Conservation (phyloP, 208 protist genomes). For the Phytomonas francai region DNA sequence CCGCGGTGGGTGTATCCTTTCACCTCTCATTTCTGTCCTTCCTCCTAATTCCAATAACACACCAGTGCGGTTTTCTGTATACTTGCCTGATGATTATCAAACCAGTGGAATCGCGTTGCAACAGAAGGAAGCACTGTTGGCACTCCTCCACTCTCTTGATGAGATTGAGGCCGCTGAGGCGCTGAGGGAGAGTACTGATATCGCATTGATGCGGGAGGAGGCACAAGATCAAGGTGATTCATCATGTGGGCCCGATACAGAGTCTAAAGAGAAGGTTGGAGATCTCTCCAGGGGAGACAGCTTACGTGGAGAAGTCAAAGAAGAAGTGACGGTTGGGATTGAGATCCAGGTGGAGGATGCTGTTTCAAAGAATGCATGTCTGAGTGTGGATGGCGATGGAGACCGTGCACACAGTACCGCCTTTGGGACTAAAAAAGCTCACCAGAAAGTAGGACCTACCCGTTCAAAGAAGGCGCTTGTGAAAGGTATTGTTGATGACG, state of each 20-base stretch:
- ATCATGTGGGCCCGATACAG: not conserved
- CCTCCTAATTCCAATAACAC: not conserved
- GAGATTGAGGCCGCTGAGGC: not conserved
- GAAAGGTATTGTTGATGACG: not conserved
- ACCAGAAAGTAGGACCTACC: not conserved
- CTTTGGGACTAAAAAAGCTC: not conserved
- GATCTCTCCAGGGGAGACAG: not conserved
- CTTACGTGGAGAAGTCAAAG: not conserved
- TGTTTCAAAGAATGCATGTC: not conserved
- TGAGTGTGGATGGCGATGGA: not conserved
- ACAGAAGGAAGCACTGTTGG: not conserved
- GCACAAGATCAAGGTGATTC: not conserved
- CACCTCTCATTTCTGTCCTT: not conserved
- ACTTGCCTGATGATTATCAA: not conserved
- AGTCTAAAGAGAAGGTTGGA: not conserved
- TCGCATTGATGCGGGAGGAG: not conserved
- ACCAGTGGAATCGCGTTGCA: not conserved
- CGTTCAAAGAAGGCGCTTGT: not conserved
- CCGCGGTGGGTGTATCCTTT: not conserved
- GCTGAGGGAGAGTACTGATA: constrained; percentile 1
- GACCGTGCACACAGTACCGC: not conserved
- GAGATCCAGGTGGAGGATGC: not conserved
- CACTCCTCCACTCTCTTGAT: not conserved
- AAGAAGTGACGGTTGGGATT: not conserved
- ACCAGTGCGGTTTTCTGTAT: not conserved